A percentile compares a stretch with the other conserved stretches of the same genome.
These are phyloP conservation scores for Corynespora cassiicola DNA, from an alignment of 2,329 filamentous ascomycete genomes.

Conservation along the genomic window DNA sequence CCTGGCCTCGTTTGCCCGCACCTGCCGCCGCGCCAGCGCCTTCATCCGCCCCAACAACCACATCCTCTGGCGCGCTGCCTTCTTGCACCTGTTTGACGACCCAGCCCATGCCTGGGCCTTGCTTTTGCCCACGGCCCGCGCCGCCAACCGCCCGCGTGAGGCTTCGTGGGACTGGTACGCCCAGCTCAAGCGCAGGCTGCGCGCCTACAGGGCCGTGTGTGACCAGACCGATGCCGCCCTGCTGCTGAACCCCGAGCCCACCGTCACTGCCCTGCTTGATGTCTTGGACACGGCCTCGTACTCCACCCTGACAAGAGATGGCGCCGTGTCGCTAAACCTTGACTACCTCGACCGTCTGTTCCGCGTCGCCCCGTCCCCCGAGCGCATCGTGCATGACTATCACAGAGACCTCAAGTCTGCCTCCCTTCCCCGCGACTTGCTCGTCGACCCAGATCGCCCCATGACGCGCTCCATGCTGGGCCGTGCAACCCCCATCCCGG, in stretches of 20 bases:
- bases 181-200: constrained; percentile 15
- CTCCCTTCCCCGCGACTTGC: constrained; percentile 14
- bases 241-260: constrained; percentile 9
- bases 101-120: constrained; percentile 22
- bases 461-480: constrained; percentile 22
- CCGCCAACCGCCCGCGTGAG: constrained; percentile 17
- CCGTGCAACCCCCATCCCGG: constrained; percentile 11
- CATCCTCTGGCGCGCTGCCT: constrained; percentile 23
- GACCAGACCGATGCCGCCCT: constrained; percentile 2
- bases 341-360: constrained; percentile 19
- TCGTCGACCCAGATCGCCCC: constrained; percentile 11
- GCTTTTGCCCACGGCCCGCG: constrained; percentile 21
- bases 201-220: constrained; percentile 16
- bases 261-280: constrained; percentile 21
- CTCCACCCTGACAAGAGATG: not conserved
- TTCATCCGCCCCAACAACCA: constrained; percentile 27
- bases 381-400: constrained; percentile 25
- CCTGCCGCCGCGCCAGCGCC: constrained; percentile 17
- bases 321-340: constrained; percentile 18
- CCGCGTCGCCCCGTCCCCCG: constrained; percentile 7
- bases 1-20: constrained; percentile 19
- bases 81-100: constrained; percentile 27
- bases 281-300: constrained; percentile 20
- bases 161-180: constrained; percentile 24
- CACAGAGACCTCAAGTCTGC: constrained; percentile 17